A percentile compares a stretch with the other conserved stretches of the same genome.
phyloP scores from a whole-genome alignment of 768 basidiomycete genomes.

The Trametes cubensis region DNA sequence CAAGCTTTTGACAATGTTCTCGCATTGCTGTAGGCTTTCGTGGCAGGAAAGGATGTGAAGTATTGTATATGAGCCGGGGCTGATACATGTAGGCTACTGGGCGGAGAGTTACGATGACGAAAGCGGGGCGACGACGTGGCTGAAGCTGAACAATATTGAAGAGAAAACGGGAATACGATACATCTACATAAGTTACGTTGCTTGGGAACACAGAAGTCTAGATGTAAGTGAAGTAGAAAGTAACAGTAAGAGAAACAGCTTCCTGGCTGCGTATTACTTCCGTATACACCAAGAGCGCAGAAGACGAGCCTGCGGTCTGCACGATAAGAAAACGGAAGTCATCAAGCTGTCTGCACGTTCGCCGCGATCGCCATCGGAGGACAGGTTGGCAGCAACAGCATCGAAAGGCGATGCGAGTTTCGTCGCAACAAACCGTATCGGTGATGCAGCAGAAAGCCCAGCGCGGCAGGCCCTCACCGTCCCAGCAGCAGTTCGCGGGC shows the following conservation, averaged over 20 bases:
- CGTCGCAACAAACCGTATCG: no score
- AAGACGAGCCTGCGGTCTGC: slow-evolving; percentile 13
- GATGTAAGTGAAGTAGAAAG: no score
- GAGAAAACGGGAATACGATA: neutral
- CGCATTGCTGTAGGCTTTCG: slow-evolving; percentile 7
- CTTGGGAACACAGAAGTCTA: neutral
- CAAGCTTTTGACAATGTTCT: neutral
- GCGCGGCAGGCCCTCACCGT: neutral
- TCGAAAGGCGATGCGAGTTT: no score
- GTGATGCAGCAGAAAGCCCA: neutral
- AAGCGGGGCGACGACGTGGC: neutral
- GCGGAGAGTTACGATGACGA: neutral
- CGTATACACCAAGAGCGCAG: neutral
- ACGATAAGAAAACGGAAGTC: neutral
- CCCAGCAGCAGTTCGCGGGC: slow-evolving; percentile 49
- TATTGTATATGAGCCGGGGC: slow-evolving; percentile 13
- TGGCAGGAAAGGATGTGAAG: neutral
- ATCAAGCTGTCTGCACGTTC: neutral
- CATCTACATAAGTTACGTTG: neutral
- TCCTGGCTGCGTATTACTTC: neutral
- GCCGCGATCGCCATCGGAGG: neutral
- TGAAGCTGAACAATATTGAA: neutral
- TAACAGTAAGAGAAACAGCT: neutral
- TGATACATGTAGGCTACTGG: slow-evolving; percentile 14
- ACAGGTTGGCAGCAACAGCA: no score